A percentile compares a stretch with the other conserved stretches of the same genome.
Conservation (phyloP, 192 early-diverging fungal genomes). For the Podila minutissima region DNA sequence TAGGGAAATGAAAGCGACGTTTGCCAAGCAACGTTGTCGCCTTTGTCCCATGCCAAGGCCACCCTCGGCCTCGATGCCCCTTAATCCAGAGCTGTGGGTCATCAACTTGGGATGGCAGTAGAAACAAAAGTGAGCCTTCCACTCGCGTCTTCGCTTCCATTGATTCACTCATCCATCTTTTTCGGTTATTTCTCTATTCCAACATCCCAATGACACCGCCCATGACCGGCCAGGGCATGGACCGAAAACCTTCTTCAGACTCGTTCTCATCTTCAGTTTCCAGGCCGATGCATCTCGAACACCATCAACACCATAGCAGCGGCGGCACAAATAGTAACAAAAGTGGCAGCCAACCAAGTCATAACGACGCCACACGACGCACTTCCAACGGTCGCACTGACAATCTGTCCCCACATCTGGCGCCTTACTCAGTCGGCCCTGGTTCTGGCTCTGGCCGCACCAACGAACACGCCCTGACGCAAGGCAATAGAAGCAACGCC, state of each 20-base stretch:
- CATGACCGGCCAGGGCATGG: background rate
- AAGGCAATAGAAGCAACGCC: background rate
- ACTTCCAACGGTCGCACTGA: background rate
- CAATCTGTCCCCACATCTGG: background rate
- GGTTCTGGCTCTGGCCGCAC: background rate
- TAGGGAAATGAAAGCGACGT: too few relatives aligned
- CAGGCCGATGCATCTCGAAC: background rate
- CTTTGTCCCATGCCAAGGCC: too few relatives aligned
- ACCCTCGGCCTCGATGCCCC: too few relatives aligned
- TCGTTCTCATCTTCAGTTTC: background rate
- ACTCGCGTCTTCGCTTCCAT: too few relatives aligned
- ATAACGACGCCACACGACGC: background rate
- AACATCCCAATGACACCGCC: background rate
- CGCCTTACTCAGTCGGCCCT: background rate
- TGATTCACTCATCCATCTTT: too few relatives aligned
- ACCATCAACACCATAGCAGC: too few relatives aligned
- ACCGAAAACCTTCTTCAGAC: background rate
- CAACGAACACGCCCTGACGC: background rate
- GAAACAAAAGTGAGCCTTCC: too few relatives aligned
- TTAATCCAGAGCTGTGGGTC: too few relatives aligned
- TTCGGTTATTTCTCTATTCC: background rate
- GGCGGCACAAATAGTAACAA: conserved; percentile 3
- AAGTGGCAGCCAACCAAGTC: background rate
- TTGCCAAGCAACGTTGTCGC: too few relatives aligned
- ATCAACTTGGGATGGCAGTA: too few relatives aligned